Percentiles rank a stretch among this genome's conserved stretches.
Evolutionary conservation across 108 stramenopile species (phyloP).

Genomic region (Nitzschia sp.): DNA sequence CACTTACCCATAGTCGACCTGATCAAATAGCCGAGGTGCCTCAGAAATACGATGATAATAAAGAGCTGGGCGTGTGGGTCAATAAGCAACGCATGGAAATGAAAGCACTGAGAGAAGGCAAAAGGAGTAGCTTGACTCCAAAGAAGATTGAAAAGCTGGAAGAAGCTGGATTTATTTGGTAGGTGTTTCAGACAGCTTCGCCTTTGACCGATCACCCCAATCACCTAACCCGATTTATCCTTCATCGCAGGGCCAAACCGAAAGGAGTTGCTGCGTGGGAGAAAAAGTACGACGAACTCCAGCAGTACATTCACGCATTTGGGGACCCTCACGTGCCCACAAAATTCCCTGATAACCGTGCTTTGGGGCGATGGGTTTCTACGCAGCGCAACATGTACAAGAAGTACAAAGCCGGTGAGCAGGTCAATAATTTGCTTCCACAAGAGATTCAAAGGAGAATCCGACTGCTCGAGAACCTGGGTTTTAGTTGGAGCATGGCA

Average conservation of each 20-base stretch:
- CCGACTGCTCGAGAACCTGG: conserved; percentile 15
- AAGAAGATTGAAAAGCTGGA: conserved; percentile 38
- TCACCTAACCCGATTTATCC: neutral
- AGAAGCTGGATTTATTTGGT: conserved; percentile 61
- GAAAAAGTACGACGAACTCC: conserved; percentile 42
- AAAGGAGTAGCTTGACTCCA: conserved; percentile 48
- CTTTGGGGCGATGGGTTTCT: conserved; percentile 59
- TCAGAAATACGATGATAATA: conserved; percentile 49
- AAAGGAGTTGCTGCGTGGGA: conserved; percentile 65
- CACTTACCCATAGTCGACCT: too few relatives aligned
- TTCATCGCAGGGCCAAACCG: conserved; percentile 30
- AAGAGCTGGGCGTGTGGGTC: conserved; percentile 57
- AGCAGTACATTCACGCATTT: conserved; percentile 35
- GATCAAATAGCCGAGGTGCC: conserved; percentile 58
- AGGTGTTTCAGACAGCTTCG: neutral
- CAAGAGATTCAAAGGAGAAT: conserved; percentile 32
- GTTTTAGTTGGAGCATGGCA: conserved; percentile 38
- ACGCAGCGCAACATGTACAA: conserved; percentile 53
- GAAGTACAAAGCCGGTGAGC: conserved; percentile 22
- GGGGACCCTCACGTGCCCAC: conserved; percentile 62
- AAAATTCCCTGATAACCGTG: conserved; percentile 50
- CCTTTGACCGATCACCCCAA: neutral
- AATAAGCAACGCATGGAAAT: conserved; percentile 72
- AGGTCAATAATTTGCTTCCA: conserved; percentile 8
- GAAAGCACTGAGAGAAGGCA: conserved; percentile 41